Evolutionary conservation across 176 grass and related monocot genomes (phyloP).

Genomic region (Secale cereale): DNA sequence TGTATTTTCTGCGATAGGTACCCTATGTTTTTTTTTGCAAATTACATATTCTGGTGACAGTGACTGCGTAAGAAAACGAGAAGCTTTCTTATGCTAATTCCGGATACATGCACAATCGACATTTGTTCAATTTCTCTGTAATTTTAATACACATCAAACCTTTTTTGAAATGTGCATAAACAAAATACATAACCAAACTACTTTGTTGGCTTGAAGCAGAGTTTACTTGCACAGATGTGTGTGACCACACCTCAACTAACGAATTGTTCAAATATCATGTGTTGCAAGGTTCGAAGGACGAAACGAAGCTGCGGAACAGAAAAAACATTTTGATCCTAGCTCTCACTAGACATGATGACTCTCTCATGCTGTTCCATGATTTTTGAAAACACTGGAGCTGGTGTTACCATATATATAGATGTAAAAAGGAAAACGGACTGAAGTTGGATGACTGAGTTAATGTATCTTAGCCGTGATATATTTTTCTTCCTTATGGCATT

Average conservation of each 20-base stretch:
- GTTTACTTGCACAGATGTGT: constrained; percentile 1
- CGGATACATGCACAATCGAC: no score
- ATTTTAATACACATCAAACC: no score
- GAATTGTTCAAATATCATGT: constrained; percentile 12
- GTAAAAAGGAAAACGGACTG: not conserved
- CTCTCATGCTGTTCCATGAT: constrained; percentile 8
- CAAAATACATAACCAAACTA: no score
- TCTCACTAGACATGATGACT: constrained; percentile 9
- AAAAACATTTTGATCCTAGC: constrained; percentile 49
- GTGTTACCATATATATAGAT: not conserved
- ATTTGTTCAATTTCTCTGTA: no score
- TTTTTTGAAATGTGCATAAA: no score
- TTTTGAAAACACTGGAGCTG: constrained; percentile 18
- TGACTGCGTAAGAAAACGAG: no score
- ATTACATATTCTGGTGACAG: no score
- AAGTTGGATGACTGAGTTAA: not conserved
- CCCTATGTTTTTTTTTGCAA: no score
- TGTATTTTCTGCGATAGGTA: no score
- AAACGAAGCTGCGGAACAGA: constrained; percentile 33
- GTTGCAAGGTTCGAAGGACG: constrained; percentile 51
- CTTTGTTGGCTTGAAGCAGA: not conserved
- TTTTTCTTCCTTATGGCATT: no score
- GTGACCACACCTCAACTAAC: constrained; percentile 7
- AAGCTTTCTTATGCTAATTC: no score
- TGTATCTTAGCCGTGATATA: no score